Percentiles rank a stretch among this genome's conserved stretches.
These are phyloP conservation scores for Hortaea werneckii DNA, from an alignment of 2,329 filamentous ascomycete species.

Conservation along the genomic window DNA sequence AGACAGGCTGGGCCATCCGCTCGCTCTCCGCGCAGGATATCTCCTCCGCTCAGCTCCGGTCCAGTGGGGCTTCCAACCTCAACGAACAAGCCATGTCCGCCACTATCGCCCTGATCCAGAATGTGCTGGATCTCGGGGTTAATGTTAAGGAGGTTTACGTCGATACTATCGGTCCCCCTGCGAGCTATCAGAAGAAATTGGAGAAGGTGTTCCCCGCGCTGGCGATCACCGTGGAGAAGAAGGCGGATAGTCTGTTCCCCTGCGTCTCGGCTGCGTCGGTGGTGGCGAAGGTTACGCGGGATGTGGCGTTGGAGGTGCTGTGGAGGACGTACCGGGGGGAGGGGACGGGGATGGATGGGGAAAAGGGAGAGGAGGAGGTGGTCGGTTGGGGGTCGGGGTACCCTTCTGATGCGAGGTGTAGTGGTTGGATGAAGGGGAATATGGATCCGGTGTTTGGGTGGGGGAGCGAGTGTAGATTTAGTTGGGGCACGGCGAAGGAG, in stretches of 20 bases:
- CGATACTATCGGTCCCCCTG: slow-evolving; percentile 81
- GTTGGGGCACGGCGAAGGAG: slow-evolving; percentile 91
- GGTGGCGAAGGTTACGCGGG: slow-evolving; percentile 90
- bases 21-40: slow-evolving; percentile 79
- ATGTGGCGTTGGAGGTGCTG: slow-evolving; percentile 74
- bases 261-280: slow-evolving; percentile 90
- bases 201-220: slow-evolving; percentile 70
- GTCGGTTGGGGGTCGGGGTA: slow-evolving; percentile 80
- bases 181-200: slow-evolving; percentile 72
- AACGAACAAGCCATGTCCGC: slow-evolving; percentile 95
- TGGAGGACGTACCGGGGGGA: slow-evolving; percentile 45
- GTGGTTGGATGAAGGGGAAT: slow-evolving; percentile 69
- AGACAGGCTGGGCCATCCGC: slow-evolving; percentile 76
- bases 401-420: slow-evolving; percentile 74
- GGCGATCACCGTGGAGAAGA: slow-evolving; percentile 46
- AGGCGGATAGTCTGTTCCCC: slow-evolving; percentile 86
- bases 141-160: slow-evolving; percentile 86
- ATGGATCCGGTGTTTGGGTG: slow-evolving; percentile 94
- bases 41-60: slow-evolving; percentile 63
- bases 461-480: slow-evolving; percentile 87
- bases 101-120: slow-evolving; percentile 70
- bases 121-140: slow-evolving; percentile 65
- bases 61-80: slow-evolving; percentile 63
- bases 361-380: too few species aligned
- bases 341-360: slow-evolving; percentile 13